phyloP scores from a whole-genome alignment of 2,329 filamentous ascomycete genomes.

The Fusarium sp. region DNA sequence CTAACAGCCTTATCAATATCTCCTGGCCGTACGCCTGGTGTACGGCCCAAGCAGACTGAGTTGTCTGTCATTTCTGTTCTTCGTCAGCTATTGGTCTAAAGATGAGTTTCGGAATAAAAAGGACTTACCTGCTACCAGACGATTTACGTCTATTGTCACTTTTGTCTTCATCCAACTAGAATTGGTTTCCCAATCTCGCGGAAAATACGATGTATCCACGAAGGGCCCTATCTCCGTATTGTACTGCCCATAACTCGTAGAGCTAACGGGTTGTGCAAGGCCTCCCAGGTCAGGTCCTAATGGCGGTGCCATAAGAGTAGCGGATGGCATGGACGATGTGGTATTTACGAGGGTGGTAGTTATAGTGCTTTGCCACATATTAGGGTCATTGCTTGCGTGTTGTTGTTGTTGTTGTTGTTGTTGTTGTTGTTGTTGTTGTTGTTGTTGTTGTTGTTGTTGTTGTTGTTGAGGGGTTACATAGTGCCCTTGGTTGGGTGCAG shows the following conservation, averaged over 20 bases:
- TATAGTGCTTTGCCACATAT: constrained; percentile 33
- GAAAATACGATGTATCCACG: constrained; percentile 25
- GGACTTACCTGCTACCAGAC: constrained; percentile 53
- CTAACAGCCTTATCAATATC: constrained; percentile 54
- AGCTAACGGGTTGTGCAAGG: constrained; percentile 15
- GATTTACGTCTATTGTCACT: constrained; percentile 54
- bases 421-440: neutral
- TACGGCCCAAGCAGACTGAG: constrained; percentile 57
- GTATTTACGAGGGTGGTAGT: constrained; percentile 23
- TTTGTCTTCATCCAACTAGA: constrained; percentile 49
- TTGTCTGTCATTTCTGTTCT: constrained; percentile 53
- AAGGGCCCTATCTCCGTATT: constrained; percentile 21
- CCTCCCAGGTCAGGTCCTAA: constrained; percentile 22
- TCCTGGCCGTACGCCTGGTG: constrained; percentile 56
- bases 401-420: constrained; percentile 5
- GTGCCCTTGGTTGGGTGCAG: constrained; percentile 11
- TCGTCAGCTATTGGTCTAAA: constrained; percentile 2
- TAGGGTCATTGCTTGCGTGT: neutral
- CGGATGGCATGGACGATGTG: constrained; percentile 21
- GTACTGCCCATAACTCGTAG: constrained; percentile 25
- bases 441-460: too few relatives aligned
- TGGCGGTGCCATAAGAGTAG: constrained; percentile 14
- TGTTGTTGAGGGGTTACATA: constrained; percentile 18
- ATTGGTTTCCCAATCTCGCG: constrained; percentile 35
- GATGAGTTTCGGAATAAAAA: too few relatives aligned